phyloP scores from a whole-genome alignment of 805 yeast species.

The Candida ficus region DNA sequence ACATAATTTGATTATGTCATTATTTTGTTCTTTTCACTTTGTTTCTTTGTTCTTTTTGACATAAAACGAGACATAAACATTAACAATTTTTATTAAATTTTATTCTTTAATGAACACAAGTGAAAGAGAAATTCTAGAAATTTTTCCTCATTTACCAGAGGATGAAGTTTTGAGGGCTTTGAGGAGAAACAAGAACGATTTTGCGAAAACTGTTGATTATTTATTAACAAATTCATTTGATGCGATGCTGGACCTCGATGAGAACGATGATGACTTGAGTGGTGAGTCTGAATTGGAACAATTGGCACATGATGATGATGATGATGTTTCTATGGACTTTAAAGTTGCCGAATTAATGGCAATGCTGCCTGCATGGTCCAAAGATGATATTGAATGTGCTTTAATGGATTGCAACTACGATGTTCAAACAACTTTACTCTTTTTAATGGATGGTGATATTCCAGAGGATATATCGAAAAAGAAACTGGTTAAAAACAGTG shows the following conservation, averaged over 20 bases:
- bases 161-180: not conserved
- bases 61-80: too few species aligned
- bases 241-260: not conserved
- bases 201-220: constrained; percentile 1
- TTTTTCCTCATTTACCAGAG: not conserved
- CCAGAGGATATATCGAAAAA: not conserved
- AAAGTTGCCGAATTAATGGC: not conserved
- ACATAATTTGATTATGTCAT: too few species aligned
- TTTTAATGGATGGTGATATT: not conserved
- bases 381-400: not conserved
- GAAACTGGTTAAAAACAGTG: not conserved
- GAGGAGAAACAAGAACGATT: constrained; percentile 1
- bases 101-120: not conserved
- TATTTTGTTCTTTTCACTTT: too few species aligned
- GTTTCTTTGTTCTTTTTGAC: too few species aligned
- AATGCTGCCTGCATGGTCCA: not conserved
- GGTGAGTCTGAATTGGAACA: not conserved
- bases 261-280: not conserved
- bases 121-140: not conserved
- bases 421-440: not conserved
- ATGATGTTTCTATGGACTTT: not conserved
- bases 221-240: constrained; percentile 1
- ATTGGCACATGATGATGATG: too few species aligned
- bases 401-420: not conserved
- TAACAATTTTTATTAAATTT: too few species aligned